A percentile compares a stretch with the other conserved stretches of the same genome.
These are phyloP conservation scores for Kockovaella imperatae DNA, from an alignment of 768 basidiomycete genomes.

Conservation along the genomic window DNA sequence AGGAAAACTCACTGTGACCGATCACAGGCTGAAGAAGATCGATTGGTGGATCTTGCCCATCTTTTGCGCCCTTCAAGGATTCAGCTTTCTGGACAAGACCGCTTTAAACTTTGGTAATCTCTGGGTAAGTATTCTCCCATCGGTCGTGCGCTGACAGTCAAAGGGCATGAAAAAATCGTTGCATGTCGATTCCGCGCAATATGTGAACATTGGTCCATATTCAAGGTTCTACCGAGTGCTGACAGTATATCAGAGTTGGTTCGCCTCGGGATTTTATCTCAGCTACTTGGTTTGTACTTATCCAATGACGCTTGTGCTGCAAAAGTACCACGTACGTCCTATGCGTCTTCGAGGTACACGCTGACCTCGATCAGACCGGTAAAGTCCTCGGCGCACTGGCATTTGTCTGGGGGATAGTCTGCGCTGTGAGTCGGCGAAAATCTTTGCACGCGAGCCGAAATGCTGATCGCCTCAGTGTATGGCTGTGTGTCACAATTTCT, in stretches of 20 bases:
- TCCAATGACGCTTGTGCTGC: background rate
- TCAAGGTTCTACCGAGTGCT: conserved; percentile 19
- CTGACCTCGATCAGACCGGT: conserved; percentile 10
- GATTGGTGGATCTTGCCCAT: conserved; percentile 34
- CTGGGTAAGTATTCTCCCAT: too few relatives aligned
- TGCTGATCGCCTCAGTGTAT: conserved; percentile 28
- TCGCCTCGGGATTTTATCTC: conserved; percentile 2
- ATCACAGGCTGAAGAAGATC: conserved; percentile 14
- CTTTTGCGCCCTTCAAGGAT: conserved; percentile 40
- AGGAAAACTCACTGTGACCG: background rate
- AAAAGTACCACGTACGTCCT: background rate
- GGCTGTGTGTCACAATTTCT: conserved; percentile 31
- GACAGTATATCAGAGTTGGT: conserved; percentile 2
- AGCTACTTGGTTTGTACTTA: conserved; percentile 3
- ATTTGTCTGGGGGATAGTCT: conserved; percentile 44
- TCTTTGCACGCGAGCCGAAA: background rate
- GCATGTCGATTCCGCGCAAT: too few relatives aligned
- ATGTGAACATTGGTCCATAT: too few relatives aligned
- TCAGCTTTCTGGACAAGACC: conserved; percentile 43
- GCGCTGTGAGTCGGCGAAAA: conserved; percentile 2
- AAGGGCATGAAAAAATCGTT: too few relatives aligned
- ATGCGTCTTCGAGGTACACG: background rate
- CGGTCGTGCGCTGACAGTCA: too few relatives aligned
- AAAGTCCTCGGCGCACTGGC: conserved; percentile 22
- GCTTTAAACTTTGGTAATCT: conserved; percentile 44